phyloP scores from a whole-genome alignment of 306 rosid species.

The Trifolium subterraneum region DNA sequence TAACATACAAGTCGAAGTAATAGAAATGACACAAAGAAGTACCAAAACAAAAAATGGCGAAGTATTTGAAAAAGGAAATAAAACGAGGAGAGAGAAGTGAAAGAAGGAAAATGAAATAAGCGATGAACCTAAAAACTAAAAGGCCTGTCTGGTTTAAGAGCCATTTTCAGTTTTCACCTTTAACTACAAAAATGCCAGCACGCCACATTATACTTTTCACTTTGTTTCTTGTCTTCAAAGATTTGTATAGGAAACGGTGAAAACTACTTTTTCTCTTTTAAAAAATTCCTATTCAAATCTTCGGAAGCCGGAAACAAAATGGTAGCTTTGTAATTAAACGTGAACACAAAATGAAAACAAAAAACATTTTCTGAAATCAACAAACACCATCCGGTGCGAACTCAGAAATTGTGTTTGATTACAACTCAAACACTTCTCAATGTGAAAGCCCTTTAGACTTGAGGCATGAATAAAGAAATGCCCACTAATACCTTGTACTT shows the following conservation, averaged over 20 bases:
- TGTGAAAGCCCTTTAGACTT: slow-evolving; percentile 35
- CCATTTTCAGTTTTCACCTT: neutral
- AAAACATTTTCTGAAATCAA: neutral
- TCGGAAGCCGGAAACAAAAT: neutral
- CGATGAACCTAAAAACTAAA: slow-evolving; percentile 21
- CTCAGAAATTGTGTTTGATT: slow-evolving; percentile 25
- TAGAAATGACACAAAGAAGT: slow-evolving; percentile 1
- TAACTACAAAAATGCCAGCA: neutral
- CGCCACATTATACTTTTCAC: neutral
- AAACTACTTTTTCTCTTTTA: neutral
- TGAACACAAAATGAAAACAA: neutral
- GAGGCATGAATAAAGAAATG: neutral
- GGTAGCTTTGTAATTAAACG: neutral
- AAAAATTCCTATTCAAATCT: neutral
- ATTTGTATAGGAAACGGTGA: neutral
- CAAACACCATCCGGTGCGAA: neutral
- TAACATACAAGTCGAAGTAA: slow-evolving; percentile 17
- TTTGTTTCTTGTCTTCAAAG: neutral
- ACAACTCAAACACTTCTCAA: slow-evolving; percentile 14
- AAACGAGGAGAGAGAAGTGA: slow-evolving; percentile 11
- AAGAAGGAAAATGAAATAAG: slow-evolving; percentile 30
- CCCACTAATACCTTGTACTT: neutral
- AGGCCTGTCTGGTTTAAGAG: neutral
- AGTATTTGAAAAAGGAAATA: slow-evolving; percentile 28
- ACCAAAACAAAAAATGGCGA: slow-evolving; percentile 13